These are phyloP conservation scores for Geotrichum fermentans DNA, from an alignment of 1,139 yeast species.

Conservation along the genomic window DNA sequence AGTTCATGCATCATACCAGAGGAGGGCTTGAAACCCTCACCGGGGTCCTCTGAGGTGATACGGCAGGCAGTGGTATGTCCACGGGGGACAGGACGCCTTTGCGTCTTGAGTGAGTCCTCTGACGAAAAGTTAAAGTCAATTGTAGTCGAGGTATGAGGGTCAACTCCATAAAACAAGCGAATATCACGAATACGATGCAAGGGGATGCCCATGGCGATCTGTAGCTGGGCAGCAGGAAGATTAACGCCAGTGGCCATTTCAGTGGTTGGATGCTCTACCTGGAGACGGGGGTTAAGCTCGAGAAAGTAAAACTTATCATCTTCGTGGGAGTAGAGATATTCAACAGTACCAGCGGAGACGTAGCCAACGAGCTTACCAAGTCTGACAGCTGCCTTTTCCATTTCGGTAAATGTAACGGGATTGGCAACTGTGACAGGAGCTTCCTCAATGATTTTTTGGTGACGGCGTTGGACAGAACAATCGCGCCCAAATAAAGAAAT, in stretches of 20 bases:
- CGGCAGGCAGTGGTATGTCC: conserved; percentile 99
- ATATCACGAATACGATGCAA: conserved; percentile 91
- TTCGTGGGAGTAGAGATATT: conserved; percentile 86
- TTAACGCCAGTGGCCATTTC: conserved; percentile 99
- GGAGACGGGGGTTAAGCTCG: conserved; percentile 95
- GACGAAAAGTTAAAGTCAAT: conserved; percentile 86
- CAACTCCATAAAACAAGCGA: conserved; percentile 88
- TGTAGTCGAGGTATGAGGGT: conserved; percentile 85
- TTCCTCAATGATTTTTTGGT: conserved; percentile 92
- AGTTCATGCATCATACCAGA: conserved; percentile 95
- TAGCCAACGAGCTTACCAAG: conserved; percentile 94
- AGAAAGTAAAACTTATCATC: conserved; percentile 93
- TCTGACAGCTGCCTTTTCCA: conserved; percentile 97
- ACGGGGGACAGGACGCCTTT: conserved; percentile 89
- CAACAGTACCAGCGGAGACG: conserved; percentile 98
- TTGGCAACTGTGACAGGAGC: conserved; percentile 95
- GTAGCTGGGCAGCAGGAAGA: conserved; percentile 96
- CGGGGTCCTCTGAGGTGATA: conserved; percentile 97
- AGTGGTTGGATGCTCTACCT: conserved; percentile 98
- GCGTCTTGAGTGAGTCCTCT: conserved; percentile 65
- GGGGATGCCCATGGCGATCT: conserved; percentile 98
- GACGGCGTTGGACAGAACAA: conserved; percentile 96
- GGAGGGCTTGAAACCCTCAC: conserved; percentile 97
- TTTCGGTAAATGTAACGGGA: conserved; percentile 73
- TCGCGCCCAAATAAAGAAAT: conserved; percentile 93